Base-by-base conservation (phyloP, 345 rosid species). In the Sonneratia alba region DNA sequence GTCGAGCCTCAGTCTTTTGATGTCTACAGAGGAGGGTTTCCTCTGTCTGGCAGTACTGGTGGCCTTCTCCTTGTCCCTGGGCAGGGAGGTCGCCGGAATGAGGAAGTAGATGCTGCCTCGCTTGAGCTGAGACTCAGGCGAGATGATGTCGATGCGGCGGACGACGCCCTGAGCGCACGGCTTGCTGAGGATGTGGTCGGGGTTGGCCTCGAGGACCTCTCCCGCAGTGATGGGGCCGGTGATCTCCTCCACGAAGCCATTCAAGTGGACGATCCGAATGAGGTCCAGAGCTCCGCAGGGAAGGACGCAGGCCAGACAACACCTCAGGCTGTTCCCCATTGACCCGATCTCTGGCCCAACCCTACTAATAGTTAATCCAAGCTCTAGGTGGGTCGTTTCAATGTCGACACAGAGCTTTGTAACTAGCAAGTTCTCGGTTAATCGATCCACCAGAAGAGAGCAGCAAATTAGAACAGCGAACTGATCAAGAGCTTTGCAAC, bases 231-330 rank as follows among this genome's bases (percentile, higher is more conserved):
- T 68, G 0, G 93, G 91, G 32, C 83, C 77, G 1, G 96, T 86
- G 7, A 90, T 85, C 64, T 94, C 98, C 32, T 94, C 95, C 18
- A 91, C 90, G 74, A 78, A 75, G 76, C 98, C 97, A 62, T 85
- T 87, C 70, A 94, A 75, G 79, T 92, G 99, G 76, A 95, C 98
- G 76, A 95, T 84, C 6, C 99, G 85, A 80, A 92, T 92, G 83
- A 95, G 81, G 70, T 95, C 99, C 66, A 95, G 86, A 59, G 98
- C 99, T 66, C 98, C 99, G 73, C 94, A 92, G 1, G 99, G 97
- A 79, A 92, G 91, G 68, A 95, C 87, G 76, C 98, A 95, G 45
- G 96, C 96, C 85, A 95, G 81, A 75, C 97, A 95, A 63, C 97
- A 95, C 71, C 96, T 85, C 78, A 95, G 78, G 74, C 90, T 90